A percentile compares a stretch with the other conserved stretches of the same genome.
Evolutionary conservation across 1,284 basidiomycete genomes (phyloP).

Genomic region (Trichosporon asahii): DNA sequence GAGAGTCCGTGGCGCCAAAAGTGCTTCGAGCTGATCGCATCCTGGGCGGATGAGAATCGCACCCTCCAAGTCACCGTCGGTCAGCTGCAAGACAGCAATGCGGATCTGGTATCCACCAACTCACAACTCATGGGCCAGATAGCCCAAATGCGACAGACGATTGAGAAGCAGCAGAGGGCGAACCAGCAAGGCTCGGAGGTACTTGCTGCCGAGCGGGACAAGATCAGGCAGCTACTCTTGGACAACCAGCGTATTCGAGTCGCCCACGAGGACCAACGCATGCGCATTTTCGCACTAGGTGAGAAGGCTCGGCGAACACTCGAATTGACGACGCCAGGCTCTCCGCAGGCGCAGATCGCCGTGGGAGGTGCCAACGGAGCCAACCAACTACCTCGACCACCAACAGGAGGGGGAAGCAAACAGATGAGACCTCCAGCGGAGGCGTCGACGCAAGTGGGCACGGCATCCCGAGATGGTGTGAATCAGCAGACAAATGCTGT

Average conservation of each 20-base stretch:
- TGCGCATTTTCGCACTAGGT: not conserved
- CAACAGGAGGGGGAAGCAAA: no score
- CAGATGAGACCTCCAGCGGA: no score
- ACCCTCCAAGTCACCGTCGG: not conserved
- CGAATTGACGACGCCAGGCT: not conserved
- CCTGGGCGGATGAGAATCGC: not conserved
- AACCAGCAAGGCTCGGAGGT: not conserved
- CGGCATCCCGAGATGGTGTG: no score
- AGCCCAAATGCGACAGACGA: not conserved
- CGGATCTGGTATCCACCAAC: not conserved
- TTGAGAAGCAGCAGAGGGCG: not conserved
- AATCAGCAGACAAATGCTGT: not conserved
- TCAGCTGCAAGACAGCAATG: not conserved
- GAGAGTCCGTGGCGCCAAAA: not conserved
- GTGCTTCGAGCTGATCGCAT: not conserved
- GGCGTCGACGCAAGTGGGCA: no score
- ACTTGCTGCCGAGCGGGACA: not conserved
- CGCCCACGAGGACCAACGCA: not conserved
- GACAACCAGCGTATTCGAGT: not conserved
- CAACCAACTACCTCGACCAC: no score
- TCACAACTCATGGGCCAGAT: not conserved
- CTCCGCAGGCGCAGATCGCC: not conserved
- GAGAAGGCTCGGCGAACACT: not conserved
- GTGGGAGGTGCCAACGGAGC: not conserved
- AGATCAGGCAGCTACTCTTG: not conserved